Evolutionary conservation across 2,329 filamentous ascomycete species (phyloP).

Genomic region (Cladophialophora carrionii): DNA sequence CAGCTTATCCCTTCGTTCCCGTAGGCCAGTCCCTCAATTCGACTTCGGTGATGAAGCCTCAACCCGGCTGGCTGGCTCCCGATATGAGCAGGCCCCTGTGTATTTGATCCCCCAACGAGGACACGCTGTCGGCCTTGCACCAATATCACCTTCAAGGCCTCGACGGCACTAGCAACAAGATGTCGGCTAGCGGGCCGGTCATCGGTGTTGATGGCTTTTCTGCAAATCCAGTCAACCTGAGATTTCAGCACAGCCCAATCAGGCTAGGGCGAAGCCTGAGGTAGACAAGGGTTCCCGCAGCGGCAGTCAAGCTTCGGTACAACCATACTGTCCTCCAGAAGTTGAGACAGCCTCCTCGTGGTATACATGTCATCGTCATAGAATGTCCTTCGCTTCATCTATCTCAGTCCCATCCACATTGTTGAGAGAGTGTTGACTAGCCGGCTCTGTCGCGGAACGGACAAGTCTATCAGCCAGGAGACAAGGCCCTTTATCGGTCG

Average conservation of each 20-base stretch:
- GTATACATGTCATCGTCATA: neutral
- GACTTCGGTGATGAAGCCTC: neutral
- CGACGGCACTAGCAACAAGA: neutral
- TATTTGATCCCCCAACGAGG: neutral
- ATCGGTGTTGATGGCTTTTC: neutral
- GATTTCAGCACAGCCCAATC: neutral
- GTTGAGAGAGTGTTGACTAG: neutral
- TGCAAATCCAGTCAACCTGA: neutral
- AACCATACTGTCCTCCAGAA: neutral
- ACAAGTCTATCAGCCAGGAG: neutral
- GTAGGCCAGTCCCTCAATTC: neutral
- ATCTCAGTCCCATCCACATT: neutral
- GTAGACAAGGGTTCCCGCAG: neutral
- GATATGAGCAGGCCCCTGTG: neutral
- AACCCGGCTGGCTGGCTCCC: neutral
- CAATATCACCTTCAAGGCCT: neutral
- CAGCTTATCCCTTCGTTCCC: neutral
- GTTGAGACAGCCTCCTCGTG: neutral
- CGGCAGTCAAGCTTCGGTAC: neutral
- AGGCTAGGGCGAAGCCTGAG: neutral
- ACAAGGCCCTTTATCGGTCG: neutral
- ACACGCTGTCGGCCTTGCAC: neutral
- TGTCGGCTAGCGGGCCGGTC: neutral
- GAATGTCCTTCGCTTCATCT: neutral
- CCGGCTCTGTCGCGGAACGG: neutral